These are phyloP conservation scores for Aureoboletus auriporus DNA, from an alignment of 768 basidiomycete genomes.

Conservation along the genomic window DNA sequence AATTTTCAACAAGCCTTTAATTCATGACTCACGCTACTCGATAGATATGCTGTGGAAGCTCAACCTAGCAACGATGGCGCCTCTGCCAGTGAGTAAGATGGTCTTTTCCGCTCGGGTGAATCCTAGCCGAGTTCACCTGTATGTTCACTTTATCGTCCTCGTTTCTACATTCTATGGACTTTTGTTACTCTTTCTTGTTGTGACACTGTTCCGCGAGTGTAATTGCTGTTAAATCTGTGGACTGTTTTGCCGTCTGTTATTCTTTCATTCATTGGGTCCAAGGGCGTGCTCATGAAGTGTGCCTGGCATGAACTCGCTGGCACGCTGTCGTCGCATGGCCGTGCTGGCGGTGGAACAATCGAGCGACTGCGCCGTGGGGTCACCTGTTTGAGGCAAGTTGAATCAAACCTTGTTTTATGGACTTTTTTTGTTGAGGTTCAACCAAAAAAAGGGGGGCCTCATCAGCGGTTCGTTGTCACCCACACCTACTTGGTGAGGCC, in stretches of 20 bases:
- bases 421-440: neutral
- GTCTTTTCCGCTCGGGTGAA: conserved; percentile 1
- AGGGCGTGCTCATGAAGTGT: neutral
- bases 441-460: conserved; percentile 1
- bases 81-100: conserved; percentile 2
- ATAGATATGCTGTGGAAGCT: conserved; percentile 11
- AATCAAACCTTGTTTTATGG: conserved; percentile 5
- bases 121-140: conserved; percentile 4
- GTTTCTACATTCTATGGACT: conserved; percentile 1
- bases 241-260: neutral
- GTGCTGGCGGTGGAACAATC: conserved; percentile 5
- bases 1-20: conserved; percentile 8
- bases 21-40: conserved; percentile 8
- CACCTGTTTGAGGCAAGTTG: conserved; percentile 8
- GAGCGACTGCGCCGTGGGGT: conserved; percentile 11
- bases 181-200: neutral
- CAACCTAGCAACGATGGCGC: neutral
- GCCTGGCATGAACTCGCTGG: conserved; percentile 11
- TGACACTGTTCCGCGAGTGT: conserved; percentile 2
- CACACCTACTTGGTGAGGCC: conserved; percentile 24
- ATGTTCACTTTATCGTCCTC: neutral
- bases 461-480: conserved; percentile 7
- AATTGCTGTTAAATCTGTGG: neutral
- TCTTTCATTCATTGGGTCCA: neutral
- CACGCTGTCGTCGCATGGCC: conserved; percentile 18